These are phyloP conservation scores for Marasmius oreades DNA, from an alignment of 1,284 basidiomycete genomes.

Conservation along the genomic window DNA sequence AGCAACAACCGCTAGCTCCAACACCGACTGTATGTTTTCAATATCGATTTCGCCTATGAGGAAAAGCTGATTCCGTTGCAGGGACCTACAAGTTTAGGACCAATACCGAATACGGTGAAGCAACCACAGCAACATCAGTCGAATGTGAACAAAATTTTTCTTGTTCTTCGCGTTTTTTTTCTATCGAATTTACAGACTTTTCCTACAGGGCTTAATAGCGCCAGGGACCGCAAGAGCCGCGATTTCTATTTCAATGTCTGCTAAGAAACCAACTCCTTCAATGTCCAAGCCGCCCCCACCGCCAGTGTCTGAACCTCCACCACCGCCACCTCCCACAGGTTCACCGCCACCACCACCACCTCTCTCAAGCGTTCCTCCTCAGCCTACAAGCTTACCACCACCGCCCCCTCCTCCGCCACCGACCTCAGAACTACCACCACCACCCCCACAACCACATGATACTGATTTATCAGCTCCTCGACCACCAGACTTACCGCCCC, in stretches of 20 bases:
- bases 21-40: conserved; percentile 9
- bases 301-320: conserved; percentile 8
- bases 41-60: too few species aligned
- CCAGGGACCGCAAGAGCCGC: conserved; percentile 17
- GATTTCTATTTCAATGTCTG: conserved; percentile 26
- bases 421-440: conserved; percentile 8
- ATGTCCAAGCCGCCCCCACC: conserved; percentile 12
- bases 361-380: conserved; percentile 7
- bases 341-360: conserved; percentile 7
- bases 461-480: conserved; percentile 16
- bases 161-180: not conserved
- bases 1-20: conserved; percentile 28
- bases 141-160: not conserved
- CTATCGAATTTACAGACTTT: not conserved
- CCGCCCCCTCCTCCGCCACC: conserved; percentile 8
- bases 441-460: conserved; percentile 1
- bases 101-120: not conserved
- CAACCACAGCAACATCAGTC: not conserved
- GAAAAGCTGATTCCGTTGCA: not conserved
- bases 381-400: conserved; percentile 12
- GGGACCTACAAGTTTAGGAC: not conserved
- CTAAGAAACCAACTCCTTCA: conserved; percentile 6
- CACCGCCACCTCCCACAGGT: conserved; percentile 7
- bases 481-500: conserved; percentile 10
- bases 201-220: conserved; percentile 7